Base-by-base conservation (phyloP, 179 eudicot species). In the Spinacia oleracea region DNA sequence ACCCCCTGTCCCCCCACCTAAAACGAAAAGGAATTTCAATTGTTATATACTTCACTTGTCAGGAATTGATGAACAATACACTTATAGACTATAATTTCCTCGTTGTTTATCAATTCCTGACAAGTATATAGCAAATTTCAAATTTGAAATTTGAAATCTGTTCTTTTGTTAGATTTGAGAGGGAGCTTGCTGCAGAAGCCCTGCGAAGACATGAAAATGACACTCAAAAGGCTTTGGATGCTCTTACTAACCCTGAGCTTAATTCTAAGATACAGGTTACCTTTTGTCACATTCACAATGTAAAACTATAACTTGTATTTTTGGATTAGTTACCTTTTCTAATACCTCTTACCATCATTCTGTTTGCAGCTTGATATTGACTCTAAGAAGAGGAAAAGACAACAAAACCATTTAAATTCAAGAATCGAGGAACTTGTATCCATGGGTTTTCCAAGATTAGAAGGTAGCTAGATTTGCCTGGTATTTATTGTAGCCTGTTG, bases 121-220 rank as follows among this genome's bases (percentile, higher is more conserved):
- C n/a, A n/a, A n/a, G n/a, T n/a, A n/a, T n/a, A n/a, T n/a, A n/a
- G n/a, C n/a, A n/a, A n/a, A n/a, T n/a, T n/a, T n/a, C n/a, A n/a
- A n/a, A n/a, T n/a, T n/a, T n/a, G n/a, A 60, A 53, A 32, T 34
- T 20, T 35, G 10, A 70, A 31, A 60, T 35, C 9, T 73, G n/a
- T 50, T 73, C 10, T 51, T 73, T 80, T 81, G 51, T 72, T 84
- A 94, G 97, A 81, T 95, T 85, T 88, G 95, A 85, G 82, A 92
- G 85, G 82, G 91, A 85, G 72, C 88, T 95, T 76, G 97, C 95
- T 79, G 98, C 97, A 23, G 98, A 95, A 87, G 93, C 97, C 69
- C 91, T 95, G 53, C 85, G 98, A 59, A 87, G 90, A 78, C 91
- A 93, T 77, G 98, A 95, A 83, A 95, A 95, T 87, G 98, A 95